Percentiles rank a stretch among this genome's conserved stretches.
These are phyloP conservation scores for Penicillium glabrum DNA, from an alignment of 2,329 filamentous ascomycete species.

Conservation along the genomic window DNA sequence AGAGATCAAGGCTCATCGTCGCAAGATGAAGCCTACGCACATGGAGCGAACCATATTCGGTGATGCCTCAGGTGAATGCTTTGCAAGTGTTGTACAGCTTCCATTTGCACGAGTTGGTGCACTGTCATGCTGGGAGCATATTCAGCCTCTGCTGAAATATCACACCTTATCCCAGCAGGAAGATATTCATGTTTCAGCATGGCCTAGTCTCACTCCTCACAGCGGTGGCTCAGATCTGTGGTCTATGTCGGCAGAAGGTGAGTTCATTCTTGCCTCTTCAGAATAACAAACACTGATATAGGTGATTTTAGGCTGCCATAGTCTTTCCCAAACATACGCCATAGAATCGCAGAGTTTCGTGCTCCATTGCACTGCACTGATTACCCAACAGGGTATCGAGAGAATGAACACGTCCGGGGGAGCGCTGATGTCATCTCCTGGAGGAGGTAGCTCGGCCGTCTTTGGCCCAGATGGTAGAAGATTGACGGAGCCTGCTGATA, in stretches of 20 bases:
- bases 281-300: neutral
- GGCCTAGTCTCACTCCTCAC: slow-evolving; percentile 39
- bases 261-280: neutral
- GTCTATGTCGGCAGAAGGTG: slow-evolving; percentile 34
- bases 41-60: slow-evolving; percentile 55
- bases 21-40: slow-evolving; percentile 55
- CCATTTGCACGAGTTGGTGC: slow-evolving; percentile 44
- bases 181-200: slow-evolving; percentile 51
- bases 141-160: slow-evolving; percentile 52
- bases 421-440: slow-evolving; percentile 40
- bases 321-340: slow-evolving; percentile 55
- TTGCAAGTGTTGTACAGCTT: slow-evolving; percentile 42
- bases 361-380: slow-evolving; percentile 52
- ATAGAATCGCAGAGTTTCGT: slow-evolving; percentile 59
- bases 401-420: slow-evolving; percentile 44
- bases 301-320: slow-evolving; percentile 30
- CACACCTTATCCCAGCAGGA: slow-evolving; percentile 47
- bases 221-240: slow-evolving; percentile 23
- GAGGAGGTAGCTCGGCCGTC: slow-evolving; percentile 49
- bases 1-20: slow-evolving; percentile 7
- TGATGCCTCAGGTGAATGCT: slow-evolving; percentile 42
- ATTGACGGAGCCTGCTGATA: slow-evolving; percentile 39
- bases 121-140: slow-evolving; percentile 54
- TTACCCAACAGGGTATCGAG: slow-evolving; percentile 47
- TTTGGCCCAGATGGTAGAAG: slow-evolving; percentile 54